phyloP scores from a whole-genome alignment of 208 protist genomes.

The Crithidia brevicula region DNA sequence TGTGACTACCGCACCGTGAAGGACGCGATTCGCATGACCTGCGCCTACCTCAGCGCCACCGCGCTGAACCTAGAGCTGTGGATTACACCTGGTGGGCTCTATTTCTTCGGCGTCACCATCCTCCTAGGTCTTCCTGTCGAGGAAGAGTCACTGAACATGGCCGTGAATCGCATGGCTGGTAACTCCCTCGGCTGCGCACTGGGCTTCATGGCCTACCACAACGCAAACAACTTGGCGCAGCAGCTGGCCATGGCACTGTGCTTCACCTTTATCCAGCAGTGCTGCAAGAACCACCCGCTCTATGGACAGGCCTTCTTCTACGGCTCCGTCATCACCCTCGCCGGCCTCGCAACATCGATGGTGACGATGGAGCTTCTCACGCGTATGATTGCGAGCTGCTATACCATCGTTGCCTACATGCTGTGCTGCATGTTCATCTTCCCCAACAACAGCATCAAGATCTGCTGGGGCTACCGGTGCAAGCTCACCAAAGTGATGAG shows the following conservation, averaged over 20 bases:
- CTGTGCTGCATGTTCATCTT: constrained; percentile 56
- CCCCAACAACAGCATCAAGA: constrained; percentile 51
- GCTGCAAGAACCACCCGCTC: constrained; percentile 19
- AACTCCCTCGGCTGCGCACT: constrained; percentile 44
- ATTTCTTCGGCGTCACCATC: constrained; percentile 67
- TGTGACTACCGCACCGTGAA: constrained; percentile 51
- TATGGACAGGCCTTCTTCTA: constrained; percentile 41
- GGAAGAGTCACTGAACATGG: constrained; percentile 51
- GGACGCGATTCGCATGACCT: constrained; percentile 63
- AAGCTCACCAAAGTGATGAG: constrained; percentile 32
- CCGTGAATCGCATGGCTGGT: constrained; percentile 39
- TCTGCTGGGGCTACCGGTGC: constrained; percentile 36
- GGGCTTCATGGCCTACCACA: constrained; percentile 43
- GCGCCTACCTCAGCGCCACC: constrained; percentile 45
- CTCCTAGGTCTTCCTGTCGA: constrained; percentile 59
- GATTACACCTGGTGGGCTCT: constrained; percentile 31
- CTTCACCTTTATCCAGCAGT: constrained; percentile 38
- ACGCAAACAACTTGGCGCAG: constrained; percentile 31
- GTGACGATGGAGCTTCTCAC: constrained; percentile 24
- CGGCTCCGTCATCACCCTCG: constrained; percentile 28
- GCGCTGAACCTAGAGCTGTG: constrained; percentile 49
- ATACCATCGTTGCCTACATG: constrained; percentile 45
- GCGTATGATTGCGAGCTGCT: constrained; percentile 37
- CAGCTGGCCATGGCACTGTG: constrained; percentile 25
- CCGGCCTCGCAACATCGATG: constrained; percentile 29